Evolutionary conservation across 2,329 filamentous ascomycete species (phyloP).

Genomic region (Neurospora crassa): DNA sequence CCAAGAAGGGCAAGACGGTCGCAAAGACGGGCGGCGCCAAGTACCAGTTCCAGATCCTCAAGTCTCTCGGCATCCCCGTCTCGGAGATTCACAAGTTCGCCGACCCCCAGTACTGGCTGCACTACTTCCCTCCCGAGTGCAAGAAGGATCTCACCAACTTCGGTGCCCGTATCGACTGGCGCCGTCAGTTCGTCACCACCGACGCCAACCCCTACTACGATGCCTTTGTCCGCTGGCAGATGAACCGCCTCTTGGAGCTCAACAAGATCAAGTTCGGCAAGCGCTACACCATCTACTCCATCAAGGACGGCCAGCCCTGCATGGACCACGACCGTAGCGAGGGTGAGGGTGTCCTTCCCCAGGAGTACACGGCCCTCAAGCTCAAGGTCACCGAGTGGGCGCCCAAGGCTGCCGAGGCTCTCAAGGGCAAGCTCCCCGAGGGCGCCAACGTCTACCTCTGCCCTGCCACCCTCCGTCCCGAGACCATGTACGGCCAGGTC

Average conservation of each 20-base stretch:
- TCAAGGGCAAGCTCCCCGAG: slow-evolving; percentile 70
- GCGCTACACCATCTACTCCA: slow-evolving; percentile 79
- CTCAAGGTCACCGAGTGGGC: slow-evolving; percentile 87
- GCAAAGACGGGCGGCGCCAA: slow-evolving; percentile 88
- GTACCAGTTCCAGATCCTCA: slow-evolving; percentile 89
- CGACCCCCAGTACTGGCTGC: slow-evolving; percentile 60
- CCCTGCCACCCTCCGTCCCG: slow-evolving; percentile 82
- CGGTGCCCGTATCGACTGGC: slow-evolving; percentile 85
- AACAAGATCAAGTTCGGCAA: slow-evolving; percentile 90
- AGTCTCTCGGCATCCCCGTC: slow-evolving; percentile 75
- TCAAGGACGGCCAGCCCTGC: slow-evolving; percentile 80
- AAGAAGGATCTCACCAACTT: slow-evolving; percentile 73
- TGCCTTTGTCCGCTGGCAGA: slow-evolving; percentile 92
- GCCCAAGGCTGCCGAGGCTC: slow-evolving; percentile 57
- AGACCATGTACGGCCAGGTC: slow-evolving; percentile 98
- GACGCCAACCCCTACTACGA: slow-evolving; percentile 97
- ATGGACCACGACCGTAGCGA: slow-evolving; percentile 79
- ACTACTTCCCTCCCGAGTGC: slow-evolving; percentile 80
- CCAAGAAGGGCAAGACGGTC: slow-evolving; percentile 85
- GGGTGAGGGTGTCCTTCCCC: slow-evolving; percentile 73
- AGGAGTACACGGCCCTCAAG: slow-evolving; percentile 91
- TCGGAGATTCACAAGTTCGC: slow-evolving; percentile 91
- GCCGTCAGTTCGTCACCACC: slow-evolving; percentile 85
- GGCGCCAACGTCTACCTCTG: slow-evolving; percentile 79
- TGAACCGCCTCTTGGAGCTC: slow-evolving; percentile 81